Evolutionary conservation across 306 rosid genomes (phyloP).

Genomic region (Malus orientalis): DNA sequence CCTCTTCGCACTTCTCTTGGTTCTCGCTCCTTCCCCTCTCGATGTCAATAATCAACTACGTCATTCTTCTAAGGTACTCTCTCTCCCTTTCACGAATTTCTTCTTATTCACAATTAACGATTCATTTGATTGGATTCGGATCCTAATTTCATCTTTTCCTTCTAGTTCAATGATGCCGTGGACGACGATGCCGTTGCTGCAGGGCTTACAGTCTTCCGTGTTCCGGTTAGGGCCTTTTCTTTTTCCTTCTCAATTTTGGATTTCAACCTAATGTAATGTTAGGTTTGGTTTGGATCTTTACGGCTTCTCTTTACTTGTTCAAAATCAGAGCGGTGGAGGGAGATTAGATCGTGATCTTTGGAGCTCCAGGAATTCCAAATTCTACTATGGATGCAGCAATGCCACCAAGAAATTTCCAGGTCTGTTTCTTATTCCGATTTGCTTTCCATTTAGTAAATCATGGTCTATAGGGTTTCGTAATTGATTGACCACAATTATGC

Average conservation of each 20-base stretch:
- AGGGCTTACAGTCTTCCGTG: constrained; percentile 34
- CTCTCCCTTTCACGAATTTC: background rate
- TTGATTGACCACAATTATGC: background rate
- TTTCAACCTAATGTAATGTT: background rate
- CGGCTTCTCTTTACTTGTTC: constrained; percentile 12
- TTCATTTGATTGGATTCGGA: background rate
- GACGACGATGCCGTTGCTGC: constrained; percentile 28
- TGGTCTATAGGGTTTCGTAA: background rate
- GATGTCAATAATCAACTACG: constrained; percentile 26
- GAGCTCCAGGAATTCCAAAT: constrained; percentile 62
- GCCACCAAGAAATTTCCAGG: constrained; percentile 73
- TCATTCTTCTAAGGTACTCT: constrained; percentile 19
- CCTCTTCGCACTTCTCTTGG: constrained; percentile 68
- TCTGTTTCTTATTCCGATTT: constrained; percentile 25
- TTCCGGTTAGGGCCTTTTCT: constrained; percentile 76
- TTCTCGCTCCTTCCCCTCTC: constrained; percentile 53
- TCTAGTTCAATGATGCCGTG: constrained; percentile 30
- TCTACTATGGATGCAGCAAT: constrained; percentile 71
- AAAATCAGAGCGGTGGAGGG: constrained; percentile 44
- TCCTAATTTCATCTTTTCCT: background rate
- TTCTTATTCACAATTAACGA: background rate
- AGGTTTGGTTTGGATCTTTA: constrained; percentile 18
- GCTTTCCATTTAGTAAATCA: background rate
- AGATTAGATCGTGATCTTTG: constrained; percentile 60
- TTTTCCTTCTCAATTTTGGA: background rate